Evolutionary conservation across 192 early-diverging fungal genomes (phyloP).

Genomic region (Backusella luteola): DNA sequence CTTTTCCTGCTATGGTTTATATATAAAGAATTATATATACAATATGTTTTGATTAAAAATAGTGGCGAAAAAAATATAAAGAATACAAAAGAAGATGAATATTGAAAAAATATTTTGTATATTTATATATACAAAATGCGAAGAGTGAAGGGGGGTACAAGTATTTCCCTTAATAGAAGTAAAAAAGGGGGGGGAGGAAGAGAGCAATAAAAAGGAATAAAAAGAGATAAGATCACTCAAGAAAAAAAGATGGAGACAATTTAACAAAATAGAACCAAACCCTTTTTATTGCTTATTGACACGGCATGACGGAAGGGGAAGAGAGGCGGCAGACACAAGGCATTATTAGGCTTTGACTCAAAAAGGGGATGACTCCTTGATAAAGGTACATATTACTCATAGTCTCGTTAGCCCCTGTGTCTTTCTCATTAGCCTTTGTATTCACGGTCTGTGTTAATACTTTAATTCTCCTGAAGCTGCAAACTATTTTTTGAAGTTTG

Average conservation of each 20-base stretch:
- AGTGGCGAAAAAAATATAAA: conserved; percentile 7
- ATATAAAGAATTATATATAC: conserved; percentile 6
- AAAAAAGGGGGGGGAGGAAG: conserved; percentile 7
- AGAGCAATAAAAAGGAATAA: neutral
- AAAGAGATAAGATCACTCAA: neutral
- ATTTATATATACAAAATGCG: conserved; percentile 8
- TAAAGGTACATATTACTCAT: conserved; percentile 1
- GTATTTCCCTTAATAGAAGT: neutral
- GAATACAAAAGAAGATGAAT: conserved; percentile 6
- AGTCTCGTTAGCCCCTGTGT: neutral
- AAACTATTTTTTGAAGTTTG: neutral
- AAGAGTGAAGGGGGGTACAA: neutral
- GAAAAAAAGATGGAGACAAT: conserved; percentile 6
- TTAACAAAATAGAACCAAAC: conserved; percentile 5
- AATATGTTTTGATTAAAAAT: neutral
- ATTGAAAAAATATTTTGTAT: neutral
- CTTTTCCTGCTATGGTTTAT: neutral
- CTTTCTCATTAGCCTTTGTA: neutral
- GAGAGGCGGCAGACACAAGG: conserved; percentile 17
- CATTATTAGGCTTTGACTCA: conserved; percentile 10
- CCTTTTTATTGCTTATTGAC: conserved; percentile 14
- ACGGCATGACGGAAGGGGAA: conserved; percentile 18
- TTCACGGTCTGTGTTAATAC: neutral
- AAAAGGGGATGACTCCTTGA: conserved; percentile 10
- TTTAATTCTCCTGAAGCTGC: neutral